phyloP scores from a whole-genome alignment of 2,329 filamentous ascomycete species.

The Alternaria tenuissima region DNA sequence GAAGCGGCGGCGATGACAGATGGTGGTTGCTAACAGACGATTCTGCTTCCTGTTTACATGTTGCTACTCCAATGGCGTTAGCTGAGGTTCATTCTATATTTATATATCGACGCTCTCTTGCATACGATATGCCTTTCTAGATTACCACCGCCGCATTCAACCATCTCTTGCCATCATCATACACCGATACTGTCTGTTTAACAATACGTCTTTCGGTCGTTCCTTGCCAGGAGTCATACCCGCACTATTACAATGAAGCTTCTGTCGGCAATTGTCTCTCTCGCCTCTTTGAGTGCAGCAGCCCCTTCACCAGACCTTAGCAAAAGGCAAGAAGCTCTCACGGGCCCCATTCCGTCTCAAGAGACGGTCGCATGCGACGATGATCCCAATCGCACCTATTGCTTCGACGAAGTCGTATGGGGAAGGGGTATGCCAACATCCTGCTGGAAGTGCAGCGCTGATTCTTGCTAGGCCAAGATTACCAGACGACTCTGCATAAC shows the following conservation, averaged over 20 bases:
- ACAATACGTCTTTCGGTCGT: neutral
- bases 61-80: neutral
- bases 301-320: slow-evolving; percentile 9
- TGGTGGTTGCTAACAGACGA: neutral
- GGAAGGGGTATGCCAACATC: slow-evolving; percentile 15
- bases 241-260: slow-evolving; percentile 11
- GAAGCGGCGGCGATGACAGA: neutral
- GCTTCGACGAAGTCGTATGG: slow-evolving; percentile 21
- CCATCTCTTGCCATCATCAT: neutral
- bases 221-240: neutral
- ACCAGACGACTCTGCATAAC: slow-evolving; percentile 26
- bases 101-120: neutral
- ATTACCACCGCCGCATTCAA: neutral
- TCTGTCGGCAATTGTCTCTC: neutral
- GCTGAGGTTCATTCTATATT: neutral
- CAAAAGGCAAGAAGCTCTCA: neutral
- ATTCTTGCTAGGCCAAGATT: slow-evolving; percentile 14
- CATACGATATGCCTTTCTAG: neutral
- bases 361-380: slow-evolving; percentile 5
- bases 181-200: neutral
- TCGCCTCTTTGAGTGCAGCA: neutral
- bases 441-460: neutral
- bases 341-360: neutral
- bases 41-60: neutral
- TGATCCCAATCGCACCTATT: slow-evolving; percentile 20